A percentile compares a stretch with the other conserved stretches of the same genome.
Conservation (phyloP, 768 basidiomycete genomes). For the Psilocybe cubensis region DNA sequence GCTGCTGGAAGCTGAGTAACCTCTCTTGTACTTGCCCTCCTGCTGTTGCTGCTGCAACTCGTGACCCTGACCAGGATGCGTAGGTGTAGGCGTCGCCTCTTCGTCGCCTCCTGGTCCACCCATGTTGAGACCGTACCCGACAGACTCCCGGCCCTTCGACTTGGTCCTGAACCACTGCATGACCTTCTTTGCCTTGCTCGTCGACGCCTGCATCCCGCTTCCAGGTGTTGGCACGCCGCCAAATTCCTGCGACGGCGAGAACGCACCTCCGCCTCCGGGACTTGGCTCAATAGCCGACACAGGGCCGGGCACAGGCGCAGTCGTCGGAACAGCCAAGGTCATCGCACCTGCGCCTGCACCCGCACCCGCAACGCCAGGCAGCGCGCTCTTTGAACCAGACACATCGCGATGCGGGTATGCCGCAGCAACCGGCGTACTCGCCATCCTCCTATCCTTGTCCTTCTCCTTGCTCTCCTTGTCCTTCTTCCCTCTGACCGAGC, state of each 20-base stretch:
- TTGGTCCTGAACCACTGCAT: conserved; percentile 97
- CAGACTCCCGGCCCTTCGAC: conserved; percentile 54
- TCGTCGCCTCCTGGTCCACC: conserved; percentile 15
- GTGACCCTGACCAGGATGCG: conserved; percentile 15
- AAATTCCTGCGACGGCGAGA: conserved; percentile 31
- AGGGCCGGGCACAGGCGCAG: background rate
- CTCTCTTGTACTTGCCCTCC: conserved; percentile 25
- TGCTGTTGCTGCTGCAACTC: background rate
- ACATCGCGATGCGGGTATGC: background rate
- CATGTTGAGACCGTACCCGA: conserved; percentile 30
- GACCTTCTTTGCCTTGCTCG: conserved; percentile 91
- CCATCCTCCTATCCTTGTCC: background rate
- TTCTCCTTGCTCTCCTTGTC: conserved; percentile 21
- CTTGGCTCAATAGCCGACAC: conserved; percentile 12
- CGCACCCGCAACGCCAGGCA: background rate
- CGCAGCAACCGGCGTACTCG: conserved; percentile 6
- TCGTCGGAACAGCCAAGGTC: background rate
- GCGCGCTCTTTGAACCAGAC: background rate
- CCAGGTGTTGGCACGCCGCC: conserved; percentile 13
- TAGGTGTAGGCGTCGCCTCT: conserved; percentile 25
- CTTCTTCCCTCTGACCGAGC: conserved; percentile 52
- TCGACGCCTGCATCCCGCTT: conserved; percentile 61
- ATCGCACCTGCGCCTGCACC: background rate
- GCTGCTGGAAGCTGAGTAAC: conserved; percentile 35
- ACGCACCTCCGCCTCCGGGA: conserved; percentile 8